Evolutionary conservation across 495 filamentous ascomycete genomes (phyloP).

Genomic region (Letharia lupina): DNA sequence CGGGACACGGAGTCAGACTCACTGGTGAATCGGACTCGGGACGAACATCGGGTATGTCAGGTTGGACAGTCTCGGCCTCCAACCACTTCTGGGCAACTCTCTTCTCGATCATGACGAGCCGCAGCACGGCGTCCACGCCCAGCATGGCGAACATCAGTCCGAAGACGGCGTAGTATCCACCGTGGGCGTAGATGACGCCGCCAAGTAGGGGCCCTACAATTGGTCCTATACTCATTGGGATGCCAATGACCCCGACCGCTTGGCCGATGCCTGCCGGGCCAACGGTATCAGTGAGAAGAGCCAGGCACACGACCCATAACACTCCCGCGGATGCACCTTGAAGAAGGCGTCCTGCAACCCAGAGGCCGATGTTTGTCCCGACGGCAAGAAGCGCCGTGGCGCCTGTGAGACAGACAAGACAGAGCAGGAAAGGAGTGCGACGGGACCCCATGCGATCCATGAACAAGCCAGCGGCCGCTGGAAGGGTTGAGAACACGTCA

Average conservation of each 20-base stretch:
- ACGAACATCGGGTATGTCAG: no score
- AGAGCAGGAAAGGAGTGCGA: slow-evolving; percentile 57
- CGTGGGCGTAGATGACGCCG: slow-evolving; percentile 20
- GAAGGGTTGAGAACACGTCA: no score
- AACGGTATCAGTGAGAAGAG: slow-evolving; percentile 25
- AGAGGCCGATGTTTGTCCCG: slow-evolving; percentile 29
- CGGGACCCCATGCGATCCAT: slow-evolving; percentile 59
- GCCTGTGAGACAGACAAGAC: slow-evolving; percentile 56
- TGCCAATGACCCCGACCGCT: slow-evolving; percentile 17
- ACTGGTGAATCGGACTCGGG: no score
- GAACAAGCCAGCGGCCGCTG: slow-evolving; percentile 31
- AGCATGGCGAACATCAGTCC: slow-evolving; percentile 16
- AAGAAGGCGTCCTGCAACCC: slow-evolving; percentile 34
- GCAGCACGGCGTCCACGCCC: slow-evolving; percentile 20
- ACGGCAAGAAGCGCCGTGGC: slow-evolving; percentile 65
- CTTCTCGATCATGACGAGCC: slow-evolving; percentile 24
- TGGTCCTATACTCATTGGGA: slow-evolving; percentile 20
- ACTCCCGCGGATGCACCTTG: slow-evolving; percentile 68
- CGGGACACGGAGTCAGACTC: no score
- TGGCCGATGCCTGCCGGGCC: slow-evolving; percentile 17
- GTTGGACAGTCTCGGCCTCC: no score
- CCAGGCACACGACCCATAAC: slow-evolving; percentile 52
- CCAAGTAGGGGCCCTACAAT: slow-evolving; percentile 23
- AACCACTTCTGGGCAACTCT: slow-evolving; percentile 7
- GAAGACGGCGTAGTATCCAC: slow-evolving; percentile 23